Evolutionary conservation across 1,284 basidiomycete species (phyloP).

Genomic region (Tetrapyrgos nigripes): DNA sequence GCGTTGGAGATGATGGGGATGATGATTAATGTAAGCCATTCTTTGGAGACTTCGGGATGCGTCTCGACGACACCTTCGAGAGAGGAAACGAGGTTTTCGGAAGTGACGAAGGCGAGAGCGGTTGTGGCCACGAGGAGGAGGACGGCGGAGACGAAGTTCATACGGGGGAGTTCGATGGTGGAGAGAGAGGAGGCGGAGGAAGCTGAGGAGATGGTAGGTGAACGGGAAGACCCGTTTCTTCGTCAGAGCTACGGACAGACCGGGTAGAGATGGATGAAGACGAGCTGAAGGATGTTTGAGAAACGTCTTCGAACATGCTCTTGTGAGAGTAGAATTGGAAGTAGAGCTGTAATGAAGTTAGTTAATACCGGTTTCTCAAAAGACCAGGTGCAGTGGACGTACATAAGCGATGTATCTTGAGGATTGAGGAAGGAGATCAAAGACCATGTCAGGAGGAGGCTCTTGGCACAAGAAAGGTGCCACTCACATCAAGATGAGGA

Average conservation of each 20-base stretch:
- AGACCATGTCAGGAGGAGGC: neutral
- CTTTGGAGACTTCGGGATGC: constrained; percentile 54
- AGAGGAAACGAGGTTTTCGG: constrained; percentile 63
- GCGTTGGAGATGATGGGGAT: constrained; percentile 73
- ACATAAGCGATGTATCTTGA: constrained; percentile 44
- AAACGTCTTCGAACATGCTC: constrained; percentile 58
- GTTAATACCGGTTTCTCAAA: neutral
- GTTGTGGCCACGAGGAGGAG: constrained; percentile 45
- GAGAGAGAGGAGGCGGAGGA: constrained; percentile 22
- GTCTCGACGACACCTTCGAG: constrained; percentile 42
- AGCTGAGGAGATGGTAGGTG: constrained; percentile 30
- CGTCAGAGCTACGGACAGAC: constrained; percentile 29
- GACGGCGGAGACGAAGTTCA: constrained; percentile 50
- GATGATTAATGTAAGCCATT: constrained; percentile 72
- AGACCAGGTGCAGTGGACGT: constrained; percentile 19
- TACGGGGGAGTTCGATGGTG: constrained; percentile 47
- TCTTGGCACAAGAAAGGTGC: constrained; percentile 17
- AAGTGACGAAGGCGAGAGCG: constrained; percentile 58
- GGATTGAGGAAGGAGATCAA: no score
- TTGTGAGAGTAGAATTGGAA: constrained; percentile 71
- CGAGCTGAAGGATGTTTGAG: constrained; percentile 28
- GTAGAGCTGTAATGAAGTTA: constrained; percentile 40
- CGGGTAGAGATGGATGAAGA: constrained; percentile 27
- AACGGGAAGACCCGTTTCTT: constrained; percentile 22
- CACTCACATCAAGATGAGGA: constrained; percentile 62